Evolutionary conservation across 495 filamentous ascomycete species (phyloP).

Genomic region (Thozetella sp.): DNA sequence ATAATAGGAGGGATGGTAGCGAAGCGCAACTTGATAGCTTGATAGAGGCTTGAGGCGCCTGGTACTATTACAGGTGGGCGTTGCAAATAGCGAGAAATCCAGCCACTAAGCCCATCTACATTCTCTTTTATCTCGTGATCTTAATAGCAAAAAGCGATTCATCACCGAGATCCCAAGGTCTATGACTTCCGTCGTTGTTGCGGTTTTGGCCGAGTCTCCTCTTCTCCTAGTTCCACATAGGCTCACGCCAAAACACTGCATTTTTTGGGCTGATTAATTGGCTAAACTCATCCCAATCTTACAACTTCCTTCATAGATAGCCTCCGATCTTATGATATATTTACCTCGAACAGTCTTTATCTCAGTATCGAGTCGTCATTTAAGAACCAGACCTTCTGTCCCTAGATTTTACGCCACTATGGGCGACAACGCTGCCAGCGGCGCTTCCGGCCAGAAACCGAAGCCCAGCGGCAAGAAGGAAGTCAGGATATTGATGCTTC

Average conservation of each 20-base stretch:
- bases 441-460: slow-evolving; percentile 3
- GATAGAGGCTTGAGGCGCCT: too few relatives aligned
- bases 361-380: background rate
- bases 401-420: background rate
- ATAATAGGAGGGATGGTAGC: too few relatives aligned
- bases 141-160: too few relatives aligned
- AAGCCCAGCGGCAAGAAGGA: slow-evolving; percentile 32
- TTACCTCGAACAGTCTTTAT: background rate
- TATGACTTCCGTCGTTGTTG: too few relatives aligned
- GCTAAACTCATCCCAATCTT: background rate
- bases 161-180: too few relatives aligned
- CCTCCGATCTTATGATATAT: background rate
- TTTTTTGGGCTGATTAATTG: background rate
- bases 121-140: too few relatives aligned
- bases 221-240: background rate
- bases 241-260: background rate
- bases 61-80: too few relatives aligned
- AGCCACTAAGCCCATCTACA: too few relatives aligned
- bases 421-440: background rate
- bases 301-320: background rate
- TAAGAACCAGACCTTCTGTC: background rate
- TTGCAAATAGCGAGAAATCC: too few relatives aligned
- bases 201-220: background rate
- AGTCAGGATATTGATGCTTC: slow-evolving; percentile 59
- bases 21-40: too few relatives aligned